Evolutionary conservation across 108 stramenopile genomes (phyloP), one percentile per base, ranked within the genome.

Genomic region (Nitzschia sp.): DNA sequence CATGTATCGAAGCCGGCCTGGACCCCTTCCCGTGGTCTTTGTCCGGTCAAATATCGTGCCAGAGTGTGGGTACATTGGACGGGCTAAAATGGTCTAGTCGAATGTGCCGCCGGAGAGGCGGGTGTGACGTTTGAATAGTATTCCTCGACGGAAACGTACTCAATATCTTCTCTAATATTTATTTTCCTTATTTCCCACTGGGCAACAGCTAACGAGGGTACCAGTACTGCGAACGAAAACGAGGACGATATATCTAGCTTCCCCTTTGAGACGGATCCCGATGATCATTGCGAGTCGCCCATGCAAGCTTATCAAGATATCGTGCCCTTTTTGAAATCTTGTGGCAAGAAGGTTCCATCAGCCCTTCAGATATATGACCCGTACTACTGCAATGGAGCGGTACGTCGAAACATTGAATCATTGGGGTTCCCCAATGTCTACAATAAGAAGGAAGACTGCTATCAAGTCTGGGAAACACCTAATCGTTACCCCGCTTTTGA

Each of bases 231-330:
- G 38, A 13, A 13, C 38, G 13, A 13, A 6, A 41, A 41, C 9
- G 38, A 41, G 38, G 38, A 41, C 9, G 38, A 41, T 41, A 41
- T 9, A 41, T 56, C 44, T n/a, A 36, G 66, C 17, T 95, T 95
- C 77, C 91, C 93, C 5, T 95, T 80, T 74, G 71, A 77, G n/a
- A 80, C 78, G 3, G 89, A 95, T 68, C 59, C 84, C 15, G 90
- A 91, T 68, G 99, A 99, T 82, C 97, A 98, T 75, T 98, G 96
- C 68, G 99, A 99, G 67, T 94, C 96, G 8, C 90, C 96, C 25
- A 66, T 89, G 8, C 79, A 82, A 46, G 95, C 98, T 3, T 99
- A 99, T 76, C 48, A 72, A 47, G 86, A 99, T 71, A 80, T 99
- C 30, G 69, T 76, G 2, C 86, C 94, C 17, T 55, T 96, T 19